Base-by-base conservation (phyloP, 306 rosid species). In the Purshia tridentata region DNA sequence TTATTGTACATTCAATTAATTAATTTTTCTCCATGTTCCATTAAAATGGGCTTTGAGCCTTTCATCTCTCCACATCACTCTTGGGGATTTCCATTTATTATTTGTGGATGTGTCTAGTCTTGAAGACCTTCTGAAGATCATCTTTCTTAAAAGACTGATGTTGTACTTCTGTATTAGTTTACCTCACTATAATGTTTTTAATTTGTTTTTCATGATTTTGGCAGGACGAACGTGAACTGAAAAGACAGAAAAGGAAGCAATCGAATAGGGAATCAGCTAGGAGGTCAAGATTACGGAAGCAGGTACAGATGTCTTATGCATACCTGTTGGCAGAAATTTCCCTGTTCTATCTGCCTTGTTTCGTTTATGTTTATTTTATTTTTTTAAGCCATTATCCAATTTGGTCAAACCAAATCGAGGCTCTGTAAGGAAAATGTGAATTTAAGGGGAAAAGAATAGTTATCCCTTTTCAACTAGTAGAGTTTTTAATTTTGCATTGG, bases 231-330 rank as follows among this genome's bases (percentile, higher is more conserved):
- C 98, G 99, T 9, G 99, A 95, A 77, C 80, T 95, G 60, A 95
- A 91, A 86, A 80, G 97, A 73, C 99, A 95, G 83, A 95, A 95
- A 78, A 86, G 99, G 81, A 95, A 95, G 87, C 99, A 95, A 80
- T 95, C 99, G 14, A 95, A 95, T 64, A 83, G 99, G 78, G 99
- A 95, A 76, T 95, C 99, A 10, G 99, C 99, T 35, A 80, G 99
- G 88, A 88, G 99, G 87, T 95, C 99, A 76, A 90, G 99, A 81
- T 77, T 95, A 53, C 97, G 99, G 72, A 95, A 95, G 81, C 99
- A 95, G 98, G 99, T 95, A 77, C 42, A 35, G 19, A 58, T 54
- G 42, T 58, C 52, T 48, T 72, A 22, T 48, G 23, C 1, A 39
- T 6, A 15, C 64, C 45, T 12, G 12, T 69, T n/a, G 58, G 15